Conservation (phyloP, 805 yeast species). For the Yarrowia phangngaensis region DNA sequence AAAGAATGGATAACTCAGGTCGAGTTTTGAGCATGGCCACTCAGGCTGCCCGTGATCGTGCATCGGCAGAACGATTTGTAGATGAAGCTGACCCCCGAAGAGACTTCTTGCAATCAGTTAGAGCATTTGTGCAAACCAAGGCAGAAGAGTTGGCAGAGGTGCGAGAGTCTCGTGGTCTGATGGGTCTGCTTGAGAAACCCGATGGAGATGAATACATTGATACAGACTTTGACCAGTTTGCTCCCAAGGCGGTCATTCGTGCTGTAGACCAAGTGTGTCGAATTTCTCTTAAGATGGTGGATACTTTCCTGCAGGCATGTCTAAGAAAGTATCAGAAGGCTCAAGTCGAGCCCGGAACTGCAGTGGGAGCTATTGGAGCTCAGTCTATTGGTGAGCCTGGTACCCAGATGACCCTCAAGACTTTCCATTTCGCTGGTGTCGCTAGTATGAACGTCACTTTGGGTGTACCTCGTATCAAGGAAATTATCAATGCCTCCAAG, state of each 20-base stretch:
- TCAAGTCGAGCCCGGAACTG: slow-evolving; percentile 97
- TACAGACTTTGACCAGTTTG: slow-evolving; percentile 38
- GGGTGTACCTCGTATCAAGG: slow-evolving; percentile 99
- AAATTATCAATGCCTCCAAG: slow-evolving; percentile 95
- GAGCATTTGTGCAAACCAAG: slow-evolving; percentile 57
- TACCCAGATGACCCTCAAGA: slow-evolving; percentile 94
- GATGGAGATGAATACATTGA: slow-evolving; percentile 42
- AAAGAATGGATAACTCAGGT: slow-evolving; percentile 74
- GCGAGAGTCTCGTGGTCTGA: slow-evolving; percentile 53
- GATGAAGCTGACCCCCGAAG: slow-evolving; percentile 88
- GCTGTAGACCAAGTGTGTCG: slow-evolving; percentile 45
- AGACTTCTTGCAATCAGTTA: slow-evolving; percentile 71
- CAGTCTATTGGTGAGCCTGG: slow-evolving; percentile 99
- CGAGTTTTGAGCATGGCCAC: slow-evolving; percentile 40
- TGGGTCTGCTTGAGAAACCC: slow-evolving; percentile 45
- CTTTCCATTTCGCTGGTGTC: slow-evolving; percentile 99
- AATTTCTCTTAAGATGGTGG: slow-evolving; percentile 58
- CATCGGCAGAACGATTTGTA: slow-evolving; percentile 53
- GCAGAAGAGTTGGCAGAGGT: slow-evolving; percentile 54
- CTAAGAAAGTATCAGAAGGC: slow-evolving; percentile 80
- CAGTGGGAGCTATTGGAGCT: slow-evolving; percentile 99
- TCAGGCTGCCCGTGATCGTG: slow-evolving; percentile 40
- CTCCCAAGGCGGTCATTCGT: slow-evolving; percentile 31
- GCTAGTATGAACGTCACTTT: slow-evolving; percentile 98
- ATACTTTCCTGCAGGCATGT: slow-evolving; percentile 68